Percentiles rank a stretch among this genome's conserved stretches.
These are phyloP conservation scores for Rhizopogon vulgaris DNA, from an alignment of 768 basidiomycete species.

Conservation along the genomic window DNA sequence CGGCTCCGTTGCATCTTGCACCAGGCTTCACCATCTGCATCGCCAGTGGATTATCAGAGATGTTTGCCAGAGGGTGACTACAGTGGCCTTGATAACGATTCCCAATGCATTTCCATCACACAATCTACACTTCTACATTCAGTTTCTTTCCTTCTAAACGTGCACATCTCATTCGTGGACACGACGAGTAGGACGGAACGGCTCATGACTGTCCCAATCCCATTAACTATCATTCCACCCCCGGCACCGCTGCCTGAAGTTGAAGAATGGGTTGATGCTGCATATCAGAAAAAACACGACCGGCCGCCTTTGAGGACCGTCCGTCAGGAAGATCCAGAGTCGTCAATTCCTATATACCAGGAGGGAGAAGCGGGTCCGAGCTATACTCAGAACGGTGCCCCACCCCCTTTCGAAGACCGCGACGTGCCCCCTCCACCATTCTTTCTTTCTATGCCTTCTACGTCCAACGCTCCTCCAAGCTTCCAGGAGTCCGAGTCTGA, in stretches of 20 bases:
- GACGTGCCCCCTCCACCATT: conserved; percentile 68
- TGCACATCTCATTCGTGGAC: conserved; percentile 75
- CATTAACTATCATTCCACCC: conserved; percentile 66
- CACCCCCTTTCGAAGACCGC: conserved; percentile 82
- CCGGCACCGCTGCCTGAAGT: conserved; percentile 77
- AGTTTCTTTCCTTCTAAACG: conserved; percentile 70
- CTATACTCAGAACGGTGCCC: conserved; percentile 53
- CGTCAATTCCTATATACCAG: conserved; percentile 57
- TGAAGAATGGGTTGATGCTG: conserved; percentile 62
- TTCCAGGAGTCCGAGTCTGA: conserved; percentile 80
- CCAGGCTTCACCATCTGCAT: conserved; percentile 43
- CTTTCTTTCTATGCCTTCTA: conserved; percentile 54
- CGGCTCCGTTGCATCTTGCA: conserved; percentile 80
- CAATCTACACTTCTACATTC: conserved; percentile 79
- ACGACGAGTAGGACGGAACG: conserved; percentile 62
- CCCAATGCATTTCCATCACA: conserved; percentile 69
- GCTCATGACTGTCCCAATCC: conserved; percentile 57
- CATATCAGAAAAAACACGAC: conserved; percentile 87
- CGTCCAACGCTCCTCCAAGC: conserved; percentile 56
- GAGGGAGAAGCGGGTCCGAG: conserved; percentile 76
- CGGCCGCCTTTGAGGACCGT: conserved; percentile 68
- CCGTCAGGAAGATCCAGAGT: conserved; percentile 60
- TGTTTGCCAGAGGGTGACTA: conserved; percentile 38
- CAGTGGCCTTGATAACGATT: conserved; percentile 47
- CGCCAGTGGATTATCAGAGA: conserved; percentile 41